Percentiles rank a stretch among this genome's conserved stretches.
Conservation (phyloP, 2,329 filamentous ascomycete genomes). For the Sporothrix pallida region DNA sequence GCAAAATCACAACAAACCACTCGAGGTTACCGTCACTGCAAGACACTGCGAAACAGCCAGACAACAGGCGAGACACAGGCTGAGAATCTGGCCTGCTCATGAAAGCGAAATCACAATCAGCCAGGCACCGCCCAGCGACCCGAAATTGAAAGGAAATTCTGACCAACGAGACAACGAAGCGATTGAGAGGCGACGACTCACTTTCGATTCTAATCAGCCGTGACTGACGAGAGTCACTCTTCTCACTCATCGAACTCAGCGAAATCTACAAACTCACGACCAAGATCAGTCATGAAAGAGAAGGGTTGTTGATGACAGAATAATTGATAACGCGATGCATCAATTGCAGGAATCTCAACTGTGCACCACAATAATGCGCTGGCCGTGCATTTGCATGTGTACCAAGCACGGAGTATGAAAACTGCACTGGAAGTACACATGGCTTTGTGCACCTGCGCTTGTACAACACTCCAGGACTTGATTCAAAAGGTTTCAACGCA, state of each 20-base stretch:
- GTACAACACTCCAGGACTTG: too few relatives aligned
- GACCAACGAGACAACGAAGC: conserved; percentile 22
- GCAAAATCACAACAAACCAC: too few relatives aligned
- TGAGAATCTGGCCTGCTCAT: background rate
- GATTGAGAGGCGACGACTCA: background rate
- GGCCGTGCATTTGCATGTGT: conserved; percentile 4
- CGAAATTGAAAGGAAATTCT: background rate
- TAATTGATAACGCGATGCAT: background rate
- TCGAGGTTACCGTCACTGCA: background rate
- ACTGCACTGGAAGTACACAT: too few relatives aligned
- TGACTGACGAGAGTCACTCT: background rate
- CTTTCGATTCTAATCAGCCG: background rate
- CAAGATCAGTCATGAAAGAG: conserved; percentile 18
- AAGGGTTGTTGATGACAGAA: background rate
- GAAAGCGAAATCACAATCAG: conserved; percentile 16
- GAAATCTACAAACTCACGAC: background rate
- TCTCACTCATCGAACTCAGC: background rate
- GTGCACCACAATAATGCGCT: background rate
- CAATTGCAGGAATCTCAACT: too few relatives aligned
- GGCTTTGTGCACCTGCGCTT: too few relatives aligned
- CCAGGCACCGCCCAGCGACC: background rate
- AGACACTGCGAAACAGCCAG: background rate
- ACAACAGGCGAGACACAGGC: background rate
- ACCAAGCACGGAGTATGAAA: too few relatives aligned
- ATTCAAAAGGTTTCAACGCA: background rate